Evolutionary conservation across 2,329 filamentous ascomycete genomes (phyloP).

Genomic region (Venturia pyrina): DNA sequence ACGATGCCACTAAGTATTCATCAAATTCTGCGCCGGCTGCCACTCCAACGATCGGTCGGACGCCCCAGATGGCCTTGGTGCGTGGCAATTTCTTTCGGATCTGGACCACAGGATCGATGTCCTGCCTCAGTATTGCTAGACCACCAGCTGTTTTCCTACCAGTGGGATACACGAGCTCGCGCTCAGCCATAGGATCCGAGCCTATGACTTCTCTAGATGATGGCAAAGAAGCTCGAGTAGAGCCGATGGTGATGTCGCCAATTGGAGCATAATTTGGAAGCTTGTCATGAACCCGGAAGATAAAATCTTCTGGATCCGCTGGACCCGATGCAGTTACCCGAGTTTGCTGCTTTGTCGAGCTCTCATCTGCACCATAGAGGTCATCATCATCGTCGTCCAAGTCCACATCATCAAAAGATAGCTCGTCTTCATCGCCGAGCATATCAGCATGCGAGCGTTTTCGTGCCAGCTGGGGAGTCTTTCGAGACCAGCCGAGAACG

Average conservation of each 20-base stretch:
- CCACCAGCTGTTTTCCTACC: slow-evolving; percentile 58
- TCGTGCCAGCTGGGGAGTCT: slow-evolving; percentile 50
- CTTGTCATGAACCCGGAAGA: slow-evolving; percentile 67
- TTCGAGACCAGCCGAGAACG: slow-evolving; percentile 68
- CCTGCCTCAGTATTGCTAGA: slow-evolving; percentile 66
- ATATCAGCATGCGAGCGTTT: slow-evolving; percentile 54
- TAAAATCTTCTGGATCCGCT: slow-evolving; percentile 52
- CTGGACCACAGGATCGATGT: slow-evolving; percentile 63
- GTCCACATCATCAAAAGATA: slow-evolving; percentile 47
- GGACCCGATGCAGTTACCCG: slow-evolving; percentile 26
- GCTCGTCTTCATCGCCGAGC: slow-evolving; percentile 39
- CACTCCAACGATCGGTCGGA: slow-evolving; percentile 43
- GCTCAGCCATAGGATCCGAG: neutral
- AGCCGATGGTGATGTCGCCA: slow-evolving; percentile 61
- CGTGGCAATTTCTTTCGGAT: slow-evolving; percentile 63
- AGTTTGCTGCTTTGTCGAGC: slow-evolving; percentile 27
- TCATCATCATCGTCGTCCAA: slow-evolving; percentile 47
- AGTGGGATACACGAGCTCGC: slow-evolving; percentile 43
- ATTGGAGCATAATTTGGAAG: slow-evolving; percentile 73
- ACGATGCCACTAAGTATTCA: slow-evolving; percentile 74
- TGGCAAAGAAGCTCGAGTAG: slow-evolving; percentile 20
- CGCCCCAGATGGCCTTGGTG: slow-evolving; percentile 71
- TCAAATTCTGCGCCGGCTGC: slow-evolving; percentile 48
- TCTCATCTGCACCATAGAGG: slow-evolving; percentile 51
- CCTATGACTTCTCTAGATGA: slow-evolving; percentile 14